A percentile compares a stretch with the other conserved stretches of the same genome.
Conservation (phyloP, 2,329 filamentous ascomycete species). For the Hymenoscyphus repandus region DNA sequence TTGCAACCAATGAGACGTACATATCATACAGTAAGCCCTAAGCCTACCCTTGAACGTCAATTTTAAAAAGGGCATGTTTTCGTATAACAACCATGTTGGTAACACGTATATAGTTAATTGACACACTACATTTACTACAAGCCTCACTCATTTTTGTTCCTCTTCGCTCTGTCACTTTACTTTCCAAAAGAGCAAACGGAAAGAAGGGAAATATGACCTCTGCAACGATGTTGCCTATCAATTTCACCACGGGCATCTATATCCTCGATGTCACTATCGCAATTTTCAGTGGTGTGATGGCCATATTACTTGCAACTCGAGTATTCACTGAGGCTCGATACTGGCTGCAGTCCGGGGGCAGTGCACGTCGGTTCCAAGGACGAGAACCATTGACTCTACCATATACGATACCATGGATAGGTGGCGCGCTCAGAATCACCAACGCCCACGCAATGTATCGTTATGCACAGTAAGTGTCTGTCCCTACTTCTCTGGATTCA, state of each 20-base stretch:
- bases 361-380: constrained; percentile 10
- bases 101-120: no score
- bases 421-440: constrained; percentile 6
- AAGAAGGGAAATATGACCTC: no score
- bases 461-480: constrained; percentile 11
- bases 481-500: neutral
- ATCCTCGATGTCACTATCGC: neutral
- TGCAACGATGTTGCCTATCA: no score
- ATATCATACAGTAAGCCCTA: no score
- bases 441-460: constrained; percentile 13
- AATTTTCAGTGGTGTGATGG: neutral
- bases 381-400: constrained; percentile 14
- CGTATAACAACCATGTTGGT: no score
- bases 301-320: constrained; percentile 4
- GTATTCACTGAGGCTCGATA: constrained; percentile 14
- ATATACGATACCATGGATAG: constrained; percentile 14
- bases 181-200: no score
- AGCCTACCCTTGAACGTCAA: no score
- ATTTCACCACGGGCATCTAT: neutral
- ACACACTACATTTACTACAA: no score
- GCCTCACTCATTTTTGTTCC: no score
- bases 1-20: no score
- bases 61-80: no score
- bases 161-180: no score
- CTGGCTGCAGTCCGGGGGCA: constrained; percentile 13